phyloP scores from a whole-genome alignment of 1,139 yeast genomes.

The Geotrichum histeridarum region DNA sequence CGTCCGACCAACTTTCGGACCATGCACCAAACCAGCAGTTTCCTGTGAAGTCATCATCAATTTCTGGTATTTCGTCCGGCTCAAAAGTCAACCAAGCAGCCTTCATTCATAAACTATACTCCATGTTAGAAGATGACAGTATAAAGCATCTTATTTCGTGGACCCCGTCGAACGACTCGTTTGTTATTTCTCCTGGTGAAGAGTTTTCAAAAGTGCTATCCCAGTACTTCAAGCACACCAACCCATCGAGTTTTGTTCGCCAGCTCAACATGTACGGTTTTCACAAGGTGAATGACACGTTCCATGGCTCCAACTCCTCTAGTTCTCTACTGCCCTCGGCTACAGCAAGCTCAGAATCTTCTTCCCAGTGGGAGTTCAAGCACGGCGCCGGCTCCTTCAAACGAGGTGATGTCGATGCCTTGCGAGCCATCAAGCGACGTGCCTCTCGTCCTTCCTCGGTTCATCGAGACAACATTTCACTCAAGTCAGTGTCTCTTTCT shows the following conservation, averaged over 20 bases:
- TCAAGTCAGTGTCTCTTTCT: slow-evolving; percentile 31
- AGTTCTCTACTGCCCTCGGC: slow-evolving; percentile 14
- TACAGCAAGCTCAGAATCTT: slow-evolving; percentile 20
- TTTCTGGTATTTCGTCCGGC: slow-evolving; percentile 35
- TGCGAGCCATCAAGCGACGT: slow-evolving; percentile 65
- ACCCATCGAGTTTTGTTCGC: slow-evolving; percentile 90
- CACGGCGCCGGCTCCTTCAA: slow-evolving; percentile 75
- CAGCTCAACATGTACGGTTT: slow-evolving; percentile 97
- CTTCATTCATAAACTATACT: slow-evolving; percentile 56
- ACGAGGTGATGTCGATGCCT: slow-evolving; percentile 64
- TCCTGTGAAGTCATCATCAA: slow-evolving; percentile 24
- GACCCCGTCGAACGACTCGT: slow-evolving; percentile 54
- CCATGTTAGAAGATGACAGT: slow-evolving; percentile 52
- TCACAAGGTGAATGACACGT: slow-evolving; percentile 56
- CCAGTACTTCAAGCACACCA: slow-evolving; percentile 87
- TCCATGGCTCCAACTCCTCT: slow-evolving; percentile 23
- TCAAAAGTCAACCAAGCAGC: slow-evolving; percentile 45
- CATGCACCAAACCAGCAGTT: not conserved
- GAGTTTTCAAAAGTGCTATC: slow-evolving; percentile 60
- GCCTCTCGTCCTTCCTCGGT: slow-evolving; percentile 38
- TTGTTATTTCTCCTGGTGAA: slow-evolving; percentile 41
- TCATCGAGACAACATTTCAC: slow-evolving; percentile 31
- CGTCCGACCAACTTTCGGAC: not conserved
- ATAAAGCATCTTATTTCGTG: slow-evolving; percentile 66
- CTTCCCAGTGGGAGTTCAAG: slow-evolving; percentile 73